A percentile compares a stretch with the other conserved stretches of the same genome.
Conservation (phyloP, 129 eudicot species). For the Oenanthe sinensis region DNA sequence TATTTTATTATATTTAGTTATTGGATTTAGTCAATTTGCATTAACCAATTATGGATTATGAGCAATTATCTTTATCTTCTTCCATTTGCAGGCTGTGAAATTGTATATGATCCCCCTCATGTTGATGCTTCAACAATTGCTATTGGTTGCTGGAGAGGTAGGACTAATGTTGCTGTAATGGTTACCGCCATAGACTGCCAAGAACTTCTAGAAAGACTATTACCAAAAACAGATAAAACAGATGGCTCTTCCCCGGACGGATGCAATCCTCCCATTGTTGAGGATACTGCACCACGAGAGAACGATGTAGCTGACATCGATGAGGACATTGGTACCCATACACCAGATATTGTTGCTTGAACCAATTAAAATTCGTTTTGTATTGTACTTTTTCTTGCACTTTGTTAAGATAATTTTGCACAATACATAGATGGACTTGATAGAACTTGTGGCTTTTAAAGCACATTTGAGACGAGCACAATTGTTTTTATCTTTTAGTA, state of each 20-base stretch:
- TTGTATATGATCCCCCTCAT: constrained; percentile 25
- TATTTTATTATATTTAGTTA: not conserved
- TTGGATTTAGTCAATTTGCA: not conserved
- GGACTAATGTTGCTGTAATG: constrained; percentile 74
- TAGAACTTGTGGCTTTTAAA: not conserved
- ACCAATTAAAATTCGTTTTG: not conserved
- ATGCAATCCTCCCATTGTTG: constrained; percentile 1
- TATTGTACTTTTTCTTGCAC: not conserved
- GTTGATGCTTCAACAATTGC: constrained; percentile 64
- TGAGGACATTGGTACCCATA: constrained; percentile 14
- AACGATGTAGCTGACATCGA: constrained; percentile 22
- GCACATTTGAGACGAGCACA: not conserved
- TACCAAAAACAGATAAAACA: constrained; percentile 24
- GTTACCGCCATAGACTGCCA: constrained; percentile 76
- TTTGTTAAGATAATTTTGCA: not conserved
- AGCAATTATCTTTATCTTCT: not conserved
- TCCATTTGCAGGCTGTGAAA: constrained; percentile 34
- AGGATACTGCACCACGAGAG: constrained; percentile 13
- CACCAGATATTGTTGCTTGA: not conserved
- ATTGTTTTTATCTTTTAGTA: too few relatives aligned
- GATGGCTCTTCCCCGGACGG: constrained; percentile 15
- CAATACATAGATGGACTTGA: not conserved
- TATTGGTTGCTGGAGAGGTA: constrained; percentile 96
- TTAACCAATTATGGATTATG: not conserved
- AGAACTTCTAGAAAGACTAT: constrained; percentile 70